Evolutionary conservation across 208 protist genomes (phyloP), one percentile per base, ranked within the genome.

Genomic region (Trypanosoma boissoni): DNA sequence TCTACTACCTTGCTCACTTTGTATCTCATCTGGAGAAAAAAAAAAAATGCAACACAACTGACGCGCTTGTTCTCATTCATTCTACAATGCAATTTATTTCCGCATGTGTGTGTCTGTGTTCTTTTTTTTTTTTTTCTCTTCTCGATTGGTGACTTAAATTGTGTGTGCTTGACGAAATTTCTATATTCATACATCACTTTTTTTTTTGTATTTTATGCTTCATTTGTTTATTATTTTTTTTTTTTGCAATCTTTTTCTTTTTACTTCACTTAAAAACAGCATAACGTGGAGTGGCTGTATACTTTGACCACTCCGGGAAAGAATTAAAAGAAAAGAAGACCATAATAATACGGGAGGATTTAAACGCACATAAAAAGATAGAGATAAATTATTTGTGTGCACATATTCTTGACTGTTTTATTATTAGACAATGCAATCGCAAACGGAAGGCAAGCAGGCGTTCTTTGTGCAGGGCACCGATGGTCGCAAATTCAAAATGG

Each of bases 401-500:
- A 28, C 7, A 23, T 26, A 63, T 56, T 16, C 27, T 63, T 48
- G 0, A 12, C 2, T 21, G 12, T 27, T 64, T 64, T n/a, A 16
- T 39, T 29, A 20, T 60, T 23, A 43, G 27, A 21, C 10, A 24
- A 12, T 10, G 54, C 26, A 20, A 16, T 23, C 21, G 27, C 27
- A 18, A 37, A 64, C 61, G 64, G 77, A 83, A 12, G 80, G 86
- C 18, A 86, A 84, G 56, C 70, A 83, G 56, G 54, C 58, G 14
- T 92, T 92, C 41, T 88, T 83, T 63, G 86, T 94, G 26, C 67
- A 84, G 58, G 65, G 74, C 36, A 57, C 46, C 2, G 86, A 94
- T 74, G 83, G 86, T 2, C 74, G 81, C n/a, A 85, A 77, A 53
- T 91, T 89, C 63, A 90, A 90, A 60, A 88, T 94, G 78, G 86